Evolutionary conservation across 139 green algal species (phyloP), one percentile per base, ranked within the genome.

Genomic region (Penium margaritaceum): DNA sequence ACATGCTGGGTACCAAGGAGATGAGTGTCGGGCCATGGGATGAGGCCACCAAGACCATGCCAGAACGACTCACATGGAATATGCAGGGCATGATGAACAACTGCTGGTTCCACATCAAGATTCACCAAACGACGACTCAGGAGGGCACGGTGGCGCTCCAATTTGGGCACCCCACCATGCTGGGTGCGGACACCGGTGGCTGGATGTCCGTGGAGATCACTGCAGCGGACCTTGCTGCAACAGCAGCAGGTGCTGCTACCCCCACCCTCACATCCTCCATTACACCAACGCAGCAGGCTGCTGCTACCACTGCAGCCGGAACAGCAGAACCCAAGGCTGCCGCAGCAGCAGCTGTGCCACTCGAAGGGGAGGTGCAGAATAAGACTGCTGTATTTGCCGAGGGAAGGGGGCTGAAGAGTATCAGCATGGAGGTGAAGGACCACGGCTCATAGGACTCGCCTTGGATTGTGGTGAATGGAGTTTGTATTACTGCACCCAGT

Each of bases 31-130:
- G 36, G 17, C 90, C 90, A 1, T 81, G 68, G 67, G 79, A 85
- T 34, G 67, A 75, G 43, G 47, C 38, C 33, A 79, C 72, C 21
- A 85, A 85, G 67, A 79, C 70, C 4, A 70, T 80, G 70, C 79
- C 79, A 21, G 19, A 60, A 24, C 35, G 81, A 46, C 32, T 79
- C 24, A 93, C 89, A 2, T 96, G 92, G 92, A 97, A 96, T 68
- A 24, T 70, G 63, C 63, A 70, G 63, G 93, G 93, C 74, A 96
- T 97, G 93, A 90, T 96, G 85, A 97, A 97, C 89, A 98, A 97
- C 85, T 90, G 85, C 80, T 84, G 89, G 68, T 96, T 89, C 81
- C 72, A 82, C 32, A 51, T 84, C 17, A 79, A 79, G 37, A 35
- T 79, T 4, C 36, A 79, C 70, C 55, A 80, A 61, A 63, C 51